Evolutionary conservation across 2,329 filamentous ascomycete genomes (phyloP).

Genomic region (Eutypa lata): DNA sequence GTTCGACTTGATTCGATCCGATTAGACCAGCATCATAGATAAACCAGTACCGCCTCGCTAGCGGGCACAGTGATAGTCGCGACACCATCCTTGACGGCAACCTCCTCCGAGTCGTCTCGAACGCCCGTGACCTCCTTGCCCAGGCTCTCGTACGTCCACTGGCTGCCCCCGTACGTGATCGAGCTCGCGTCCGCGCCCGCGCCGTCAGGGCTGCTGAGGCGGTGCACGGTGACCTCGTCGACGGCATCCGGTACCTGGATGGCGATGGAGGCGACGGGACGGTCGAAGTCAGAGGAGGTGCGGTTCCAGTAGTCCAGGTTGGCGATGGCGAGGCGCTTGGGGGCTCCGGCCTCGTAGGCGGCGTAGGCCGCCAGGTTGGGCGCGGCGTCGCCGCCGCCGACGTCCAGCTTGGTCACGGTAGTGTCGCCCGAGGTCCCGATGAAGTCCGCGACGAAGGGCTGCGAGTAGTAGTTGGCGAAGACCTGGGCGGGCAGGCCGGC

Average conservation of each 20-base stretch:
- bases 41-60: slow-evolving; percentile 29
- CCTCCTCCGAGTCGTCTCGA: slow-evolving; percentile 24
- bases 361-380: slow-evolving; percentile 27
- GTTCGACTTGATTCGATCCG: too few species aligned
- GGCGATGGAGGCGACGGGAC: slow-evolving; percentile 19
- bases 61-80: slow-evolving; percentile 21
- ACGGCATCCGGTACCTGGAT: slow-evolving; percentile 18
- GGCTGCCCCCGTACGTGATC: slow-evolving; percentile 36
- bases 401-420: slow-evolving; percentile 19
- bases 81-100: slow-evolving; percentile 23
- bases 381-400: slow-evolving; percentile 9
- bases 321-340: slow-evolving; percentile 27
- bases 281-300: slow-evolving; percentile 21
- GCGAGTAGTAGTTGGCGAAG: slow-evolving; percentile 34
- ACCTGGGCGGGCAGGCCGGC: slow-evolving; percentile 28
- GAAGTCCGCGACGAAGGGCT: slow-evolving; percentile 34
- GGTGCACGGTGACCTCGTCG: slow-evolving; percentile 22
- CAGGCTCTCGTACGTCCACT: slow-evolving; percentile 33
- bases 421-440: slow-evolving; percentile 29
- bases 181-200: slow-evolving; percentile 29
- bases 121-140: slow-evolving; percentile 31
- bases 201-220: slow-evolving; percentile 30
- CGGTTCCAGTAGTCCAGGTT: slow-evolving; percentile 36
- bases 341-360: slow-evolving; percentile 25
- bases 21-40: slow-evolving; percentile 14